phyloP scores from a whole-genome alignment of 441 rosid species.

The Eruca vesicaria region DNA sequence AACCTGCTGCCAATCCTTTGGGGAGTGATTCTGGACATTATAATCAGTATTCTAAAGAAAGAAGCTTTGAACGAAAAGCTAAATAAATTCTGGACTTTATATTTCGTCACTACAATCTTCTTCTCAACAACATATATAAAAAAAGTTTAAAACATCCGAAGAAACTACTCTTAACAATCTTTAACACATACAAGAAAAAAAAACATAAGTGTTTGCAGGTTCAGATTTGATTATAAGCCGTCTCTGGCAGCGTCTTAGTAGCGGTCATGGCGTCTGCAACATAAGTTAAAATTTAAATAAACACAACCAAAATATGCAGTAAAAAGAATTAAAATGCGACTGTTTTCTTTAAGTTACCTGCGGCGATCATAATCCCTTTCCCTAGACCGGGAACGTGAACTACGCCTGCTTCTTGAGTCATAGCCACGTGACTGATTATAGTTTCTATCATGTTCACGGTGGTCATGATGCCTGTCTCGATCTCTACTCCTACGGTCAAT shows the following conservation, averaged over 20 bases:
- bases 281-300: neutral
- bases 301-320: neutral
- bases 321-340: neutral
- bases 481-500: slow-evolving; percentile 77
- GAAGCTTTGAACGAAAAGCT: no score
- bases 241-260: slow-evolving; percentile 20
- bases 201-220: slow-evolving; percentile 5
- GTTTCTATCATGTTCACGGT: slow-evolving; percentile 52
- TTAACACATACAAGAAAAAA: neutral
- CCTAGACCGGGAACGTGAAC: slow-evolving; percentile 82
- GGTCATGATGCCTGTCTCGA: slow-evolving; percentile 70
- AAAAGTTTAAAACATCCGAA: neutral
- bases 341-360: slow-evolving; percentile 48
- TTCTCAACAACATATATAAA: neutral
- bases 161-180: neutral
- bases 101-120: neutral
- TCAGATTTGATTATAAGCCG: slow-evolving; percentile 27
- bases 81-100: no score
- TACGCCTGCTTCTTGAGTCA: slow-evolving; percentile 77
- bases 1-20: no score
- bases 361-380: slow-evolving; percentile 92
- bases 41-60: no score
- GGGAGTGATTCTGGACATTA: no score
- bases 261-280: slow-evolving; percentile 35
- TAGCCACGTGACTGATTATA: slow-evolving; percentile 63